Evolutionary conservation across 352 stramenopile species (phyloP).

Genomic region (Phytophthora constricta): DNA sequence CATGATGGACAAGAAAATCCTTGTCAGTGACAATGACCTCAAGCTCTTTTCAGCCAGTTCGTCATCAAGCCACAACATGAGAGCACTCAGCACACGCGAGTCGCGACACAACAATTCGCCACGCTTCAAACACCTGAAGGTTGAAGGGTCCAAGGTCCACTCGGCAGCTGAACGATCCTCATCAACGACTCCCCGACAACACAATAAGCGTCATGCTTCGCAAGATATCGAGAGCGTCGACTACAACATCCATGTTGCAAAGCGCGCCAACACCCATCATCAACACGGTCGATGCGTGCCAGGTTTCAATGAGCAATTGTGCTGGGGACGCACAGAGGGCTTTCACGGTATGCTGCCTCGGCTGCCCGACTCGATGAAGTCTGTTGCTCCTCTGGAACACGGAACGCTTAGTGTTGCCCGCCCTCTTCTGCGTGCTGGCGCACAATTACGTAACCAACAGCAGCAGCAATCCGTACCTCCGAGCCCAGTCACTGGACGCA

Average conservation of each 20-base stretch:
- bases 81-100: conserved; percentile 6
- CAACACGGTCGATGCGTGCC: conserved; percentile 6
- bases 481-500: conserved; percentile 22
- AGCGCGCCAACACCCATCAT: conserved; percentile 16
- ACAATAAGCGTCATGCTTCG: conserved; percentile 26
- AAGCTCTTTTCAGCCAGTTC: conserved; percentile 31
- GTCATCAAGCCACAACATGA: conserved; percentile 26
- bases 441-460: conserved; percentile 9
- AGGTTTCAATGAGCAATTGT: conserved; percentile 16
- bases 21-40: conserved; percentile 57
- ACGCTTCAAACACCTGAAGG: conserved; percentile 18
- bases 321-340: conserved; percentile 8
- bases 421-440: conserved; percentile 1
- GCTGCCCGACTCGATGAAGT: conserved; percentile 6
- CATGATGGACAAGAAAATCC: conserved; percentile 50
- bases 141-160: neutral
- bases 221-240: conserved; percentile 8
- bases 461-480: conserved; percentile 2
- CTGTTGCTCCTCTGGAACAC: neutral
- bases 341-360: conserved; percentile 31
- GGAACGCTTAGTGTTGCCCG: conserved; percentile 1
- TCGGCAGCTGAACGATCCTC: neutral
- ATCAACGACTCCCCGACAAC: neutral
- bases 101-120: conserved; percentile 4
- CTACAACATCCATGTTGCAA: conserved; percentile 11